Evolutionary conservation across 345 rosid genomes (phyloP).

Genomic region (Luvunga scandens): DNA sequence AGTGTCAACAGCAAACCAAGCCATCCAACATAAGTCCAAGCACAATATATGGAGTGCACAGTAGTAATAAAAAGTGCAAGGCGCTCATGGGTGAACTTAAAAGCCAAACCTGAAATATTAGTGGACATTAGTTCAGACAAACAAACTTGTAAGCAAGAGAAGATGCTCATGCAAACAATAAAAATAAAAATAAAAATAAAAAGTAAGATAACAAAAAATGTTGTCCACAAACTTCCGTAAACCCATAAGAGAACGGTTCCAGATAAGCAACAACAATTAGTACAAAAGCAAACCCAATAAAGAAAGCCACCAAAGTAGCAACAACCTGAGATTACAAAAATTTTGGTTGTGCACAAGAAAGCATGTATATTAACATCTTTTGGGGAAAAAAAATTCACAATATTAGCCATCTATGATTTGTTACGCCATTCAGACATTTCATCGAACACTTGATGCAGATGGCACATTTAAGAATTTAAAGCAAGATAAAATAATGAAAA

Average conservation of each 20-base stretch:
- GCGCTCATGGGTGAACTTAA: conserved; percentile 63
- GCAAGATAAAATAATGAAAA: too few species aligned
- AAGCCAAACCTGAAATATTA: conserved; percentile 62
- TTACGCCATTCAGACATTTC: too few species aligned
- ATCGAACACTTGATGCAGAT: too few species aligned
- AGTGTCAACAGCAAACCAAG: conserved; percentile 76
- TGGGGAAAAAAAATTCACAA: neutral
- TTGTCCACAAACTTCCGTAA: conserved; percentile 95
- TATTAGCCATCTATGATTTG: too few species aligned
- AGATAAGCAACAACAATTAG: conserved; percentile 56
- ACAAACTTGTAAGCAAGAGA: neutral
- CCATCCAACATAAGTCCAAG: conserved; percentile 84
- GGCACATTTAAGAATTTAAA: too few species aligned
- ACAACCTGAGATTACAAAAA: conserved; percentile 43
- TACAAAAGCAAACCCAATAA: conserved; percentile 64
- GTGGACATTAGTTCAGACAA: conserved; percentile 4
- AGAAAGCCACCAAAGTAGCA: conserved; percentile 56
- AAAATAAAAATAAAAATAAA: too few species aligned
- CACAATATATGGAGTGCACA: conserved; percentile 67
- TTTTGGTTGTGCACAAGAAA: conserved; percentile 14
- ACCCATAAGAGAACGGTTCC: conserved; percentile 73
- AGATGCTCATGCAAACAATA: neutral
- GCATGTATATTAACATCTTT: conserved; percentile 1
- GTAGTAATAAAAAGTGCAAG: conserved; percentile 63
- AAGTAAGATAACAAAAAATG: conserved; percentile 52